Conservation (phyloP, 768 basidiomycete genomes). For the Boletellus sp. region DNA sequence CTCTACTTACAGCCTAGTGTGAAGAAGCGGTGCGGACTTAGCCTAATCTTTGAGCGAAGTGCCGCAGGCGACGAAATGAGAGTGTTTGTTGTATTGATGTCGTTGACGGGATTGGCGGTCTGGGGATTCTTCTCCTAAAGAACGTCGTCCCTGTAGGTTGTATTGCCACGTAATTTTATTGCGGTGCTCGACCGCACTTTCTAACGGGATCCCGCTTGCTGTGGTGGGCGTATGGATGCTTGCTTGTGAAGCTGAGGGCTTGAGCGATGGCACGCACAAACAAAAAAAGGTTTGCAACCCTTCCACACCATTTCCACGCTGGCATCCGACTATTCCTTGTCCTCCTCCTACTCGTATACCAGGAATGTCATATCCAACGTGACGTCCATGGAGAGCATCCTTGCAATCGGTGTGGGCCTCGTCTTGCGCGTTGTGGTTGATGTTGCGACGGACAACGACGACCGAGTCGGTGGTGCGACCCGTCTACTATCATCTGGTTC, state of each 20-base stretch:
- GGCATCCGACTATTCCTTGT: slow-evolving; percentile 30
- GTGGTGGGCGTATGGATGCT: no score
- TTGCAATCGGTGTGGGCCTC: slow-evolving; percentile 67
- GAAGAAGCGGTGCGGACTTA: slow-evolving; percentile 38
- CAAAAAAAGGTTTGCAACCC: slow-evolving; percentile 15
- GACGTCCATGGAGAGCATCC: slow-evolving; percentile 60
- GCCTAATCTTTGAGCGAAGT: slow-evolving; percentile 53
- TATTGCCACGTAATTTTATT: background rate
- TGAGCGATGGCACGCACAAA: slow-evolving; percentile 4
- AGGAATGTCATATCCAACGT: slow-evolving; percentile 27
- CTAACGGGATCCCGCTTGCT: no score
- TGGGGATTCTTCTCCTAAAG: slow-evolving; percentile 30
- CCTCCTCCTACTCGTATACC: slow-evolving; percentile 25
- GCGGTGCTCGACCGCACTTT: no score
- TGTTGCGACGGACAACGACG: slow-evolving; percentile 36
- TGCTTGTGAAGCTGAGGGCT: background rate
- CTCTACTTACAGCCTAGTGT: slow-evolving; percentile 32
- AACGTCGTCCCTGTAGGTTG: background rate
- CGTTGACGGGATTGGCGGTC: slow-evolving; percentile 28
- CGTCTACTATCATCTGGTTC: background rate
- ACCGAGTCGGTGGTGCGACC: slow-evolving; percentile 29
- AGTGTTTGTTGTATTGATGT: slow-evolving; percentile 23
- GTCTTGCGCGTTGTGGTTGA: slow-evolving; percentile 61
- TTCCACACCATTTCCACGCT: slow-evolving; percentile 15
- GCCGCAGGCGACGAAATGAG: slow-evolving; percentile 66